Base-by-base conservation (phyloP, 495 filamentous ascomycete genomes). In the Choiromyces venosus region DNA sequence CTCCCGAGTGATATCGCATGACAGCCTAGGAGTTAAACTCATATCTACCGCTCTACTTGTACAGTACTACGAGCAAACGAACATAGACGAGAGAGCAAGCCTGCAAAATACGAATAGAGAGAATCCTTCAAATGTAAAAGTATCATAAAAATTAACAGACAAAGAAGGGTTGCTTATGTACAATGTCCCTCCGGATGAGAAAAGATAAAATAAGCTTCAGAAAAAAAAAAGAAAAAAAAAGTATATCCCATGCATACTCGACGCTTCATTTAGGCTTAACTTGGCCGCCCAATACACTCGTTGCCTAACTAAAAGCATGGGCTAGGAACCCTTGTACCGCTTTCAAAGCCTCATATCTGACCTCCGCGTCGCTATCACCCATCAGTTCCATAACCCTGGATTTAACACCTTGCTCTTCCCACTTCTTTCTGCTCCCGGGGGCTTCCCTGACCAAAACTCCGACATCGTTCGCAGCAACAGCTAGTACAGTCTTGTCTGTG, bases 401-500 rank as follows among this genome's bases (percentile, higher is more conserved):
- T 86, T 99, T 99, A 70, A 98, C 82, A 0, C 96, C 94, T n/a
- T 93, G 80, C 82, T 90, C 93, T 86, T 98, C 95, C 78, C 97
- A 85, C 82, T 92, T 90, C 39, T 83, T 83, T 75, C 94, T 85
- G 82, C 90, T 91, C 83, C 96, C 94, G 7, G 95, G 93, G 67
- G 94, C 90, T 83, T 96, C 93, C 79, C 91, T 93, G 36, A 99
- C 94, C 69, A 99, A 84, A 71, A 85, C 90, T 19, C 93, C 94
- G 29, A 98, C 87, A 82, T 99, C 95, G 80, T 97, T 97, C 83
- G 93, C 97, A 33, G 91, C 96, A 82, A 98, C 95, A 0, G 96
- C 95, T 74, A 99, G 86, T 33, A 98, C 94, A 78, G 95, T 91
- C 85, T 97, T 97, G 82, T 98, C 96, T n/a, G 71, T 66, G 37